phyloP scores from a whole-genome alignment of 2,329 filamentous ascomycete species.

The Juglanconis juglandina region DNA sequence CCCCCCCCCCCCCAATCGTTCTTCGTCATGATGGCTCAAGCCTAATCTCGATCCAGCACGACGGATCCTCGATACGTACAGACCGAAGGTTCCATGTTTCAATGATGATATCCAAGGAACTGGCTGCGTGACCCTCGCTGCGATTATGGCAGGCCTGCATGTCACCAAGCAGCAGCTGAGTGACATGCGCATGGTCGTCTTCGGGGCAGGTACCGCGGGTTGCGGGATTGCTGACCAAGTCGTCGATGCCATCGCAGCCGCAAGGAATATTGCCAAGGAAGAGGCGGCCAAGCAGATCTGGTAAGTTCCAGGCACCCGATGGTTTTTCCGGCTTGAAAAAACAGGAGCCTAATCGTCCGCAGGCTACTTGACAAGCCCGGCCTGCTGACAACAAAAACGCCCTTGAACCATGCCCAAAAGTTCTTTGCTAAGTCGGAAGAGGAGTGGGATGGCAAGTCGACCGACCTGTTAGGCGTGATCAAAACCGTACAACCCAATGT shows the following conservation, averaged over 20 bases:
- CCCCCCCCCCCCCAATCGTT: background rate
- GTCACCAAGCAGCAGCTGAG: constrained; percentile 63
- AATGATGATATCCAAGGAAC: constrained; percentile 91
- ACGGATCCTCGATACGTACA: constrained; percentile 72
- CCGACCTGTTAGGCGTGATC: constrained; percentile 63
- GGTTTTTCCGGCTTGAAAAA: fast-evolving
- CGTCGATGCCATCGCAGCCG: constrained; percentile 70
- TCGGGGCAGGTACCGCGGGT: constrained; percentile 77
- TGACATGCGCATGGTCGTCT: constrained; percentile 71
- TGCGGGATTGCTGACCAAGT: constrained; percentile 85
- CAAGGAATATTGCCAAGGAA: constrained; percentile 63
- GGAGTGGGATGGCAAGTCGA: constrained; percentile 59
- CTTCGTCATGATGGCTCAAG: background rate
- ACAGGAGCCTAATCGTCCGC: background rate
- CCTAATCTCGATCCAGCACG: constrained; percentile 44
- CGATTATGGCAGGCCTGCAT: constrained; percentile 71
- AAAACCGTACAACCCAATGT: constrained; percentile 73
- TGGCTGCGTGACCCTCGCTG: constrained; percentile 80
- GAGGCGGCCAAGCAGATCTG: constrained; percentile 79
- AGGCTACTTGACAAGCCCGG: constrained; percentile 82
- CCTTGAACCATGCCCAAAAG: constrained; percentile 56
- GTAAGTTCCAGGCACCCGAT: constrained; percentile 36
- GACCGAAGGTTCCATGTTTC: constrained; percentile 73
- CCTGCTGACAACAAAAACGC: constrained; percentile 60
- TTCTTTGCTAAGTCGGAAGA: constrained; percentile 61